Base-by-base conservation (phyloP, 257 asterid species). In the Ajuga chamaepitys region DNA sequence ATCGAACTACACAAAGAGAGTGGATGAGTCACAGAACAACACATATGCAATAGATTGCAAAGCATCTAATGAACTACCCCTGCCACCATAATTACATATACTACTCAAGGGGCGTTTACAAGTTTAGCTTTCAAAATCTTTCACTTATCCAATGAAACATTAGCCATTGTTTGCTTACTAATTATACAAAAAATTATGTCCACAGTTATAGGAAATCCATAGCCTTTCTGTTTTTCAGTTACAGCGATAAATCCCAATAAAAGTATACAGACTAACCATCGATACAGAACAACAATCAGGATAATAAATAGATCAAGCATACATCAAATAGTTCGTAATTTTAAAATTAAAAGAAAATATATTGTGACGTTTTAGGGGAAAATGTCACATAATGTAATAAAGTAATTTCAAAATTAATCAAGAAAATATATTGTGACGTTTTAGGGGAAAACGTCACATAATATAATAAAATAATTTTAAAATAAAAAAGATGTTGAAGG, bases 1-100 rank as follows among this genome's bases (percentile, higher is more conserved):
- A 71, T 58, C 75, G 73, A 71, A 62, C 97, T 84, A 85, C 69
- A 61, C 20, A 28, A 61, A 58, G 25, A 40, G 53, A 34, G 28
- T 64, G 4, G 9, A 42, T 73, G 20, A 48, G 6, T 51, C 3
- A 44, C 22, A 56, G 26, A 51, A 34, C 20, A 48, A 21, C 24
- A n/a, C n/a, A n/a, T 42, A 2, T 28, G 45, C 21, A 16, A 66
- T 18, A 38, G 56, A 40, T 62, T 42, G 51, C 21, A 70, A 22
- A 51, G 45, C 8, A 14, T 69, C 9, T 5, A 38, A 52, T 47
- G 17, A 41, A 24, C 50, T 8, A 13, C 56, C 53, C 14, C 67
- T 41, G 14, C 42, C 14, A 26, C 6, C 24, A 22, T 46, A 57
- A 32, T 34, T 56, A 22, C 64, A 58, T 68, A 22, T 34, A 22